Percentiles rank a stretch among this genome's conserved stretches.
These are phyloP conservation scores for Fusarium subglutinans DNA, from an alignment of 2,329 filamentous ascomycete species.

Conservation along the genomic window DNA sequence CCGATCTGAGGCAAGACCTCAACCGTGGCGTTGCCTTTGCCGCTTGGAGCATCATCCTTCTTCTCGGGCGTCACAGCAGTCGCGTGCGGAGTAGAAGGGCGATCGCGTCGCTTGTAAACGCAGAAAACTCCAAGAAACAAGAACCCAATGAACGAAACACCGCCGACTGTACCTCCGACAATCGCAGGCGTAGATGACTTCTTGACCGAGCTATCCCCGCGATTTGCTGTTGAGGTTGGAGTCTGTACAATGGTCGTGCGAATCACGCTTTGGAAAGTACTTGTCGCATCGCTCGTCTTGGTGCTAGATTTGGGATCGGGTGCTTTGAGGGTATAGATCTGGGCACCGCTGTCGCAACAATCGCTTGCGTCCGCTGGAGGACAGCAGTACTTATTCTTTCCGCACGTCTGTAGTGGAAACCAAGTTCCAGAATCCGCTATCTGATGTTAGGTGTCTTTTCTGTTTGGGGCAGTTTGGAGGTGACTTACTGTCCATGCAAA, in stretches of 20 bases:
- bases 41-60: background rate
- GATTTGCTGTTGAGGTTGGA: background rate
- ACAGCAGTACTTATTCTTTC: slow-evolving; percentile 36
- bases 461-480: accelerated
- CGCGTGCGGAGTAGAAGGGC: background rate
- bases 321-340: slow-evolving; percentile 24
- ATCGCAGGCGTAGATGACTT: slow-evolving; percentile 16
- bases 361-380: slow-evolving; percentile 14
- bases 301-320: background rate
- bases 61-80: background rate
- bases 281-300: background rate
- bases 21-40: background rate
- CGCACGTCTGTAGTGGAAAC: slow-evolving; percentile 20
- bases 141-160: slow-evolving; percentile 23
- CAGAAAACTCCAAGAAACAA: slow-evolving; percentile 19
- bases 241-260: background rate
- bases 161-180: slow-evolving; percentile 30
- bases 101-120: slow-evolving; percentile 18
- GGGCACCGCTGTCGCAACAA: slow-evolving; percentile 30
- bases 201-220: background rate
- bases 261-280: background rate
- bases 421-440: slow-evolving; percentile 23
- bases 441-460: background rate
- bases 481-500: slow-evolving; percentile 34
- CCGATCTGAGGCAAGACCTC: background rate